These are phyloP conservation scores for Penicillium vulpinum DNA, from an alignment of 2,329 filamentous ascomycete species.

Conservation along the genomic window DNA sequence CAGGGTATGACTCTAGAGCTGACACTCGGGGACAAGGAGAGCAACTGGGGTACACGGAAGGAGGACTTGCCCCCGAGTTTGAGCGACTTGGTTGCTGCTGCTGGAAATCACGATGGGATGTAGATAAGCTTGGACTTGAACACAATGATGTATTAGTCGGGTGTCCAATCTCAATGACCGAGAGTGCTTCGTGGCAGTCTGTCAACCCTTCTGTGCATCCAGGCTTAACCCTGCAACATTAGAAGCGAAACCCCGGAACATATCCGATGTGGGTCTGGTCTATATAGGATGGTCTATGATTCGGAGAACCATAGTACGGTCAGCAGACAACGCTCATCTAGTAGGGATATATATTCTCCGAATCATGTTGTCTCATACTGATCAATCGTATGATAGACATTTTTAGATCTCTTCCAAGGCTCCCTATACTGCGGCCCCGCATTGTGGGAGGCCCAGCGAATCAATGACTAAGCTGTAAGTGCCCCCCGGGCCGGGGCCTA, in stretches of 20 bases:
- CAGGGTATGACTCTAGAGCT: constrained; percentile 65
- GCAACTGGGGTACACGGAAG: constrained; percentile 61
- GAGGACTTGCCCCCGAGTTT: constrained; percentile 60
- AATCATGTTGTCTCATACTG: background rate
- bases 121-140: background rate
- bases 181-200: constrained; percentile 4
- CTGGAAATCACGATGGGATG: constrained; percentile 1
- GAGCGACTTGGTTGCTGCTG: constrained; percentile 15
- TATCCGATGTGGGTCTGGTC: constrained; percentile 16
- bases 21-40: constrained; percentile 61
- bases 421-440: background rate
- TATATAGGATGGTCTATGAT: background rate
- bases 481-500: background rate
- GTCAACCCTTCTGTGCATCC: background rate
- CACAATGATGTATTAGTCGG: background rate
- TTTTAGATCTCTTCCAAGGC: background rate
- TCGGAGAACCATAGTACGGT: background rate
- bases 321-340: background rate
- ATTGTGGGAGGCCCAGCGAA: background rate
- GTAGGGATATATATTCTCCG: background rate
- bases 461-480: constrained; percentile 17
- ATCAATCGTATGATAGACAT: background rate
- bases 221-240: background rate
- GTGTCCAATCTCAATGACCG: background rate
- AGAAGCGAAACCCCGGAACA: constrained; percentile 1